A percentile compares a stretch with the other conserved stretches of the same genome.
Evolutionary conservation across 1,284 basidiomycete species (phyloP).

Genomic region (Ceratobasidium sp.): DNA sequence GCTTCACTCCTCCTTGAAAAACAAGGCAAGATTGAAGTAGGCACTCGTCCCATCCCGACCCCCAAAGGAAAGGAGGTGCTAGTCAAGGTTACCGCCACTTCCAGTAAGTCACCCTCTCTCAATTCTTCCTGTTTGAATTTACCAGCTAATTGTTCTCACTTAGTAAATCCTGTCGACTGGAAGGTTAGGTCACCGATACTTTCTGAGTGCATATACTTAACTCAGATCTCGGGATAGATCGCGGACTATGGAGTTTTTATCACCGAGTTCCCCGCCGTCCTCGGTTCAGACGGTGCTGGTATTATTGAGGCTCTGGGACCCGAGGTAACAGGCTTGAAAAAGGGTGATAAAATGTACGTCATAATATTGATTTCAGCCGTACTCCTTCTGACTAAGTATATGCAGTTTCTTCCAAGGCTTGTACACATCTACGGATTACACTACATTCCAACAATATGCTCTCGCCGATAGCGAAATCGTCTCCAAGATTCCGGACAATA

Average conservation of each 20-base stretch:
- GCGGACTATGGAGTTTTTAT: conserved; percentile 6
- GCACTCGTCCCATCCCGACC: conserved; percentile 16
- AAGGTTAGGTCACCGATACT: not conserved
- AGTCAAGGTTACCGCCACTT: conserved; percentile 25
- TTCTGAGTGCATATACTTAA: not conserved
- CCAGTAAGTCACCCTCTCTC: conserved; percentile 8
- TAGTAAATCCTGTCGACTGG: conserved; percentile 20
- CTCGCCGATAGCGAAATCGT: conserved; percentile 5
- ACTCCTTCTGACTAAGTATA: not conserved
- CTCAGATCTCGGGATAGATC: conserved; percentile 6
- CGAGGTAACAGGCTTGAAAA: conserved; percentile 2
- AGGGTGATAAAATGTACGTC: conserved; percentile 46
- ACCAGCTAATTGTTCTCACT: not conserved
- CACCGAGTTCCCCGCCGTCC: conserved; percentile 16
- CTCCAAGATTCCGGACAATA: conserved; percentile 4
- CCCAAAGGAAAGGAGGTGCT: conserved; percentile 29
- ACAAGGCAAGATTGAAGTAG: conserved; percentile 32
- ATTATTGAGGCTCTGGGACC: conserved; percentile 7
- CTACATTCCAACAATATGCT: conserved; percentile 29
- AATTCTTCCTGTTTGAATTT: not conserved
- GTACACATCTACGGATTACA: conserved; percentile 8
- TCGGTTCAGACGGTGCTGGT: conserved; percentile 41
- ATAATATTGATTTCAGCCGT: not conserved
- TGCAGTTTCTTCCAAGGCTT: conserved; percentile 36
- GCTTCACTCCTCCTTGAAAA: conserved; percentile 25